Evolutionary conservation across 306 rosid genomes (phyloP).

Genomic region (Erythrophleum fordii): DNA sequence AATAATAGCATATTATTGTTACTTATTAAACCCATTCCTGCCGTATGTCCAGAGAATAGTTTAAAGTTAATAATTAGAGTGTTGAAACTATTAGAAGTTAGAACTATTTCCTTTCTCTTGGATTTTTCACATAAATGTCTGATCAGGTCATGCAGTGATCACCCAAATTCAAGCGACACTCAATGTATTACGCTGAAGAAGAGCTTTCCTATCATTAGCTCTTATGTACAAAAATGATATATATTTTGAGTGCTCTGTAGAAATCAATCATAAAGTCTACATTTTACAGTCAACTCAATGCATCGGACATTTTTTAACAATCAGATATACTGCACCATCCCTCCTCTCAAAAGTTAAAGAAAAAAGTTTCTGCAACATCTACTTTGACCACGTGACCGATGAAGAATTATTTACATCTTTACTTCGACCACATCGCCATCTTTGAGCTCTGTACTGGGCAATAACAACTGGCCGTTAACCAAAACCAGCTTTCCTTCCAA

Average conservation of each 20-base stretch:
- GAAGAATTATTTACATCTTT: conserved; percentile 56
- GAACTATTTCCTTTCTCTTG: not conserved
- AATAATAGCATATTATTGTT: not conserved
- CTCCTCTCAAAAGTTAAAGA: not conserved
- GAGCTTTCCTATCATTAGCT: not conserved
- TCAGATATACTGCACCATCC: not conserved
- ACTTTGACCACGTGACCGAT: conserved; percentile 19
- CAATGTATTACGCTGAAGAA: not conserved
- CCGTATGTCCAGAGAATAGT: not conserved
- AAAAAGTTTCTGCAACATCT: conserved; percentile 21
- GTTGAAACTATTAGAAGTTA: not conserved
- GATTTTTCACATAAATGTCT: not conserved
- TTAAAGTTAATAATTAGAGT: not conserved
- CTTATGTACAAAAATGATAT: not conserved
- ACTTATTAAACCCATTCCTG: not conserved
- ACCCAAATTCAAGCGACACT: not conserved
- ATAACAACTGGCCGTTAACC: conserved; percentile 78
- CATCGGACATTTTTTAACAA: not conserved
- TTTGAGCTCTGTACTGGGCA: conserved; percentile 81
- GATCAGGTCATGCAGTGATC: not conserved
- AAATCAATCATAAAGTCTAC: not conserved
- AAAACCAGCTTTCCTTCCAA: conserved; percentile 82
- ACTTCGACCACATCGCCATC: conserved; percentile 98
- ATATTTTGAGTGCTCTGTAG: not conserved
- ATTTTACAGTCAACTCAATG: not conserved